Evolutionary conservation across 2,329 filamentous ascomycete species (phyloP).

Genomic region (Lecanicillium sp.): DNA sequence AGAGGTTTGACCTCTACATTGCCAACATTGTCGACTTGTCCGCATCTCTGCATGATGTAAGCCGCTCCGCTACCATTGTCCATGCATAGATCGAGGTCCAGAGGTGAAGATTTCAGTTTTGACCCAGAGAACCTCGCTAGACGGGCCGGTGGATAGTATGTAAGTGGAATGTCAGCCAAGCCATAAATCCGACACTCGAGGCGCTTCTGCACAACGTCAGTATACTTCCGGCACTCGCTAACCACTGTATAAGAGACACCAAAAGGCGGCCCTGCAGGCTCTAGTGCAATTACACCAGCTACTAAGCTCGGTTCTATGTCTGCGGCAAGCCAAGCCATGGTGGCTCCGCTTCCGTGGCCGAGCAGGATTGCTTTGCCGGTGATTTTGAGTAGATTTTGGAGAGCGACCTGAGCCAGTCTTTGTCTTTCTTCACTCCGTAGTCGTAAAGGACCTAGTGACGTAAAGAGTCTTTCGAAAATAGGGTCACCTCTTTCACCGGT

Average conservation of each 20-base stretch:
- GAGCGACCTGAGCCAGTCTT: constrained; percentile 22
- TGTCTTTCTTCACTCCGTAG: constrained; percentile 22
- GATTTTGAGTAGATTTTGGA: constrained; percentile 31
- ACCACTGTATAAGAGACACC: constrained; percentile 12
- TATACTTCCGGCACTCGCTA: constrained; percentile 10
- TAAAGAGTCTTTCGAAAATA: constrained; percentile 39
- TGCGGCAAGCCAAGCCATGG: constrained; percentile 36
- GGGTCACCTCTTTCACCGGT: constrained; percentile 32
- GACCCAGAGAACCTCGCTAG: not conserved
- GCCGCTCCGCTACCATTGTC: not conserved
- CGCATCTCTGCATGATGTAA: too few species aligned
- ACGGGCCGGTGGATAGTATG: constrained; percentile 27
- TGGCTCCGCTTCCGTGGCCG: constrained; percentile 40
- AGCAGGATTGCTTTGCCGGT: constrained; percentile 36
- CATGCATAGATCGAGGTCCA: constrained; percentile 4
- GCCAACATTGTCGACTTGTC: too few species aligned
- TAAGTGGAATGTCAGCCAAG: constrained; percentile 31
- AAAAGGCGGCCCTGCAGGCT: constrained; percentile 46
- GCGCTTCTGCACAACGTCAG: constrained; percentile 16
- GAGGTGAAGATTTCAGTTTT: not conserved
- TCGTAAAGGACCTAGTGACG: constrained; percentile 28
- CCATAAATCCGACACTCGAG: constrained; percentile 27
- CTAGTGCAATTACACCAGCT: constrained; percentile 39
- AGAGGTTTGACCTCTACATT: too few species aligned
- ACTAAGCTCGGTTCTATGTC: constrained; percentile 40